Conservation (phyloP, 345 rosid species). For the Salix viminalis region DNA sequence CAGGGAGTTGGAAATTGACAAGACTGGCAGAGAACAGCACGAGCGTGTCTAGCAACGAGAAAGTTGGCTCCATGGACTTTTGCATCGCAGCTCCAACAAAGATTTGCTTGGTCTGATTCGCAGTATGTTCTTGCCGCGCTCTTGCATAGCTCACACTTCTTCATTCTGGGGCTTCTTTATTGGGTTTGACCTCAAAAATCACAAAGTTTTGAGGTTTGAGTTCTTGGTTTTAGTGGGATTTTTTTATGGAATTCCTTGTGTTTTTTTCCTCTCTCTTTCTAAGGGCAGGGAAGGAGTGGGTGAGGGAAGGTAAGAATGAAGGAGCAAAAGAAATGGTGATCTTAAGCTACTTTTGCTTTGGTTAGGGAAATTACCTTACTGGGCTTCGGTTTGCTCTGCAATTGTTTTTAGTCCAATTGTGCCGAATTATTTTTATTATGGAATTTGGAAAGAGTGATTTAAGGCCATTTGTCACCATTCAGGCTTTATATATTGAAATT, state of each 20-base stretch:
- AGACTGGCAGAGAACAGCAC: constrained; percentile 50
- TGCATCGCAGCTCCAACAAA: constrained; percentile 71
- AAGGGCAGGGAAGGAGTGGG: background rate
- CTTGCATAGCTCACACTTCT: constrained; percentile 57
- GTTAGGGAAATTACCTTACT: background rate
- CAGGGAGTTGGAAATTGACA: constrained; percentile 54
- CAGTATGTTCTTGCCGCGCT: constrained; percentile 50
- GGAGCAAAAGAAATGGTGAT: background rate
- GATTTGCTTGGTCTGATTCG: constrained; percentile 62
- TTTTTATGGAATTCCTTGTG: background rate
- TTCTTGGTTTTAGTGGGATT: background rate
- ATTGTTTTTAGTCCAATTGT: background rate
- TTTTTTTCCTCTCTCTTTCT: background rate
- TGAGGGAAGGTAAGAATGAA: background rate
- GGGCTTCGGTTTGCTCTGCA: background rate
- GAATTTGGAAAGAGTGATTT: no score
- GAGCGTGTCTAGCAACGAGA: constrained; percentile 60
- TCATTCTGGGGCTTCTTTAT: constrained; percentile 24
- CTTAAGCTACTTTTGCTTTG: background rate
- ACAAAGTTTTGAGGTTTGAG: background rate
- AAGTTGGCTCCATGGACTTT: constrained; percentile 73
- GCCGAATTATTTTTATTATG: background rate
- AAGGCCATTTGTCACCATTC: no score
- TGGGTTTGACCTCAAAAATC: background rate
- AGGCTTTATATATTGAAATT: no score